These are phyloP conservation scores for Podaxis sp. DNA, from an alignment of 768 basidiomycete genomes.

Conservation along the genomic window DNA sequence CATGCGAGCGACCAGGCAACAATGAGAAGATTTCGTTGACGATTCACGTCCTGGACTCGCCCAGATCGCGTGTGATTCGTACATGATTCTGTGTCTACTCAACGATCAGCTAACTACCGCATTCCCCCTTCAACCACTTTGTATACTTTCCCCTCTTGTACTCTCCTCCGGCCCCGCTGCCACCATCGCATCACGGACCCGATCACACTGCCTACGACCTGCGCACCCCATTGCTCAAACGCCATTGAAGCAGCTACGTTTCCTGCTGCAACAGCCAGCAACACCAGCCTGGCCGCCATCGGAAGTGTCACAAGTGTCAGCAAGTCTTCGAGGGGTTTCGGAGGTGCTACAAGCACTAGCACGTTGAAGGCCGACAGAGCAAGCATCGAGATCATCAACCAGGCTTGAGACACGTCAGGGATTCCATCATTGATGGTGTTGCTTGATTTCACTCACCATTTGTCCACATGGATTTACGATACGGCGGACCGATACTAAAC, in stretches of 20 bases:
- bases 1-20: slow-evolving; percentile 4
- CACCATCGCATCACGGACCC: slow-evolving; percentile 44
- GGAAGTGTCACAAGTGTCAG: slow-evolving; percentile 82
- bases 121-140: slow-evolving; percentile 81
- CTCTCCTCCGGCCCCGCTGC: slow-evolving; percentile 45
- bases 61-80: neutral
- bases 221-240: slow-evolving; percentile 79
- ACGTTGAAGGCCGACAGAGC: slow-evolving; percentile 72
- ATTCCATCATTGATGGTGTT: slow-evolving; percentile 9
- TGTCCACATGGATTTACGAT: slow-evolving; percentile 92
- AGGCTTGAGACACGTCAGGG: slow-evolving; percentile 35
- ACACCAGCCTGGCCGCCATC: slow-evolving; percentile 59
- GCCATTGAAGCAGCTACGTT: slow-evolving; percentile 73
- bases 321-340: slow-evolving; percentile 52
- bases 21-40: neutral
- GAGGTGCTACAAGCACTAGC: slow-evolving; percentile 74
- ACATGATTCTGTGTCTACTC: too few relatives aligned
- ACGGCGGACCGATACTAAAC: slow-evolving; percentile 97
- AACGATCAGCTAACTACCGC: slow-evolving; percentile 27
- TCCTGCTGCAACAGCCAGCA: slow-evolving; percentile 64
- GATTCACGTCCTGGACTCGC: neutral
- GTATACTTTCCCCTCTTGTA: slow-evolving; percentile 74
- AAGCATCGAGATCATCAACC: slow-evolving; percentile 78
- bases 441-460: slow-evolving; percentile 62
- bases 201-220: slow-evolving; percentile 53